These are phyloP conservation scores for Podila epicladia DNA, from an alignment of 192 early-diverging fungal species.

Conservation along the genomic window DNA sequence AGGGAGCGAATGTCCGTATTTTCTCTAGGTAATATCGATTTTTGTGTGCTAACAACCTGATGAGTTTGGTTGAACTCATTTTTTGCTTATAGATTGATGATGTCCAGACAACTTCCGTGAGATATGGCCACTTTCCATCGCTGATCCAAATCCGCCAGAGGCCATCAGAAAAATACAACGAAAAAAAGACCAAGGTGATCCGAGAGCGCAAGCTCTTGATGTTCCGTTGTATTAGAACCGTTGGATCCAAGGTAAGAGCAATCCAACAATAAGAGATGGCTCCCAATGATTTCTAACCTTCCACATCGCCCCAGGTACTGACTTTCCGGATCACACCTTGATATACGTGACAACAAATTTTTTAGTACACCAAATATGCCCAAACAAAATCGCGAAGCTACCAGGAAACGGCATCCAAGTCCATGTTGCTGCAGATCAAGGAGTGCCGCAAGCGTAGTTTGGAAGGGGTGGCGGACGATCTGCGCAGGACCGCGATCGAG, in stretches of 20 bases:
- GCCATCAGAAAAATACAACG: slow-evolving; percentile 44
- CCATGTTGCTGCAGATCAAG: slow-evolving; percentile 20
- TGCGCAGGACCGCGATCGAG: slow-evolving; percentile 9
- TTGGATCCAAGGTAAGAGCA: slow-evolving; percentile 30
- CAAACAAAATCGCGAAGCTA: slow-evolving; percentile 45
- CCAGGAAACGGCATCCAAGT: slow-evolving; percentile 23
- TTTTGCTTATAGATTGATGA: slow-evolving; percentile 13
- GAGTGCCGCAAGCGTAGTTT: slow-evolving; percentile 44
- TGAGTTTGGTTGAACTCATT: not conserved
- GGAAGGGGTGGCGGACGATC: slow-evolving; percentile 33
- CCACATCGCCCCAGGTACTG: too few relatives aligned
- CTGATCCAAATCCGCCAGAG: slow-evolving; percentile 35
- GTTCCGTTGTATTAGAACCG: slow-evolving; percentile 40
- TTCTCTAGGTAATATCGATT: not conserved
- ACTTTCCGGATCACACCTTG: not conserved
- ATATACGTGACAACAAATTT: not conserved
- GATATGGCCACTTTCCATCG: slow-evolving; percentile 29
- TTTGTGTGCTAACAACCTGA: not conserved
- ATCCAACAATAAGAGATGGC: not conserved
- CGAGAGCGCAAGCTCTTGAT: slow-evolving; percentile 34
- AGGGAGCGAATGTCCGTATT: not conserved
- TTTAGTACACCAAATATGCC: slow-evolving; percentile 43
- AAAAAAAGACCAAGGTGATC: slow-evolving; percentile 37
- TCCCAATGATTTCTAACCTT: too few relatives aligned
- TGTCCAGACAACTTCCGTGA: slow-evolving; percentile 12